Percentiles rank a stretch among this genome's conserved stretches.
Evolutionary conservation across 139 green algal species (phyloP).

Genomic region (Micractinium sp.): DNA sequence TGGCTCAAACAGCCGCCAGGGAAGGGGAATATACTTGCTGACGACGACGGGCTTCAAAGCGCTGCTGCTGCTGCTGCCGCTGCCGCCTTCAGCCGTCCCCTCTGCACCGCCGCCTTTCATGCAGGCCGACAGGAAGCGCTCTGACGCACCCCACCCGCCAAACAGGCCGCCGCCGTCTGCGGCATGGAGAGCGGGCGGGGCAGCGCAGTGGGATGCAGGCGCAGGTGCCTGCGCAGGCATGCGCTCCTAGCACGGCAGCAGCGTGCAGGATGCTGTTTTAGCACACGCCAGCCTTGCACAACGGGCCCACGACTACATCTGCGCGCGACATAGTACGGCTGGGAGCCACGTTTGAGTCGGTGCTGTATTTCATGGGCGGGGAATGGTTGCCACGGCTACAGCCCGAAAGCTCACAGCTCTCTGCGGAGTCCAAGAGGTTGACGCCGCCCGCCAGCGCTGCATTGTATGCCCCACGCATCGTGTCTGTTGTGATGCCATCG

Average conservation of each 20-base stretch:
- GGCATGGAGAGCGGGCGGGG: background rate
- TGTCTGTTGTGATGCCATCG: background rate
- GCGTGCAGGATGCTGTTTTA: too few relatives aligned
- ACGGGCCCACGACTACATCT: too few relatives aligned
- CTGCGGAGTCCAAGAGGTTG: conserved; percentile 20
- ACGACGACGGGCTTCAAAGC: background rate
- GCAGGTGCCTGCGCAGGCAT: too few relatives aligned
- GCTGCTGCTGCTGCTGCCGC: background rate
- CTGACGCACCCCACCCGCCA: conserved; percentile 8
- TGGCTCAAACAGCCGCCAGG: conserved; percentile 28
- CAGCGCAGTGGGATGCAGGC: background rate
- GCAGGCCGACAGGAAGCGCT: conserved; percentile 24
- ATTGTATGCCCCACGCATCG: conserved; percentile 1
- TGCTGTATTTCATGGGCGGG: too few relatives aligned
- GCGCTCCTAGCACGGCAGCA: too few relatives aligned
- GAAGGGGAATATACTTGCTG: conserved; percentile 34
- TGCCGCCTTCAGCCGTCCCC: background rate
- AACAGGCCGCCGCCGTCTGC: conserved; percentile 18
- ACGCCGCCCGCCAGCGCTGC: background rate
- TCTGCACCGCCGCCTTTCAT: background rate
- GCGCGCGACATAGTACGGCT: too few relatives aligned
- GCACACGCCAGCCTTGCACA: too few relatives aligned
- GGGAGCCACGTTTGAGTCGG: too few relatives aligned
- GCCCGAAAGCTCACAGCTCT: background rate
- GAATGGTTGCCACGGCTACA: too few relatives aligned